These are phyloP conservation scores for Ilex asprella DNA, from an alignment of 257 asterid species.

Conservation along the genomic window DNA sequence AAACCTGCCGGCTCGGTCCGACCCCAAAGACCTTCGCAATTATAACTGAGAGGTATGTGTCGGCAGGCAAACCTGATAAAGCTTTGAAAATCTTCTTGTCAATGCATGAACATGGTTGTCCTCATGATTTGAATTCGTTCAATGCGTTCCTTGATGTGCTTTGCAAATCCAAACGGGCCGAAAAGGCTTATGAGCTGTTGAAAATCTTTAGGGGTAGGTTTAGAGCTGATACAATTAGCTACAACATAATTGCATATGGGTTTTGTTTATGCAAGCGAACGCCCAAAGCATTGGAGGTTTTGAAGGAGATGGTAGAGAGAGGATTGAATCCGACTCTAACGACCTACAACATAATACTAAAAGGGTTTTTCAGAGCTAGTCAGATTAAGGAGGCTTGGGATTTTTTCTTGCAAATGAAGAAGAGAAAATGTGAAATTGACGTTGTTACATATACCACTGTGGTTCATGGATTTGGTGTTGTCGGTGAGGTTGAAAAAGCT, in stretches of 20 bases:
- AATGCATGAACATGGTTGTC: conserved; percentile 88
- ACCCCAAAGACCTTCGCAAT: conserved; percentile 72
- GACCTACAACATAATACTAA: conserved; percentile 69
- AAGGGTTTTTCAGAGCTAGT: conserved; percentile 68
- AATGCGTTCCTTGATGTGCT: conserved; percentile 71
- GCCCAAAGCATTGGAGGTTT: conserved; percentile 57
- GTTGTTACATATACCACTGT: conserved; percentile 82
- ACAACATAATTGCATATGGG: conserved; percentile 71
- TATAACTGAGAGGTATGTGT: conserved; percentile 67
- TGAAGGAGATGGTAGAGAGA: conserved; percentile 82
- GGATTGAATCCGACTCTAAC: conserved; percentile 58
- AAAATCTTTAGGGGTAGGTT: conserved; percentile 59
- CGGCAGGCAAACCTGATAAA: conserved; percentile 81
- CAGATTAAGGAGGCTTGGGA: conserved; percentile 74
- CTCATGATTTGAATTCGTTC: conserved; percentile 69
- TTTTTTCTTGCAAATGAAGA: conserved; percentile 86
- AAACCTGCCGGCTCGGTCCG: conserved; percentile 60
- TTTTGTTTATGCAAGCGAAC: conserved; percentile 71
- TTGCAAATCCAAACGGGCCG: conserved; percentile 72
- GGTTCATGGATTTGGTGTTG: conserved; percentile 81
- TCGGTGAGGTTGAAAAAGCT: conserved; percentile 69
- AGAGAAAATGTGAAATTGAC: conserved; percentile 66
- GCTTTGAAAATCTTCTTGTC: conserved; percentile 72
- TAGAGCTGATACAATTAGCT: conserved; percentile 56
- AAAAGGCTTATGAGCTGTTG: conserved; percentile 59